phyloP scores from a whole-genome alignment of 2,329 filamentous ascomycete genomes.

The Aureobasidium sp. region DNA sequence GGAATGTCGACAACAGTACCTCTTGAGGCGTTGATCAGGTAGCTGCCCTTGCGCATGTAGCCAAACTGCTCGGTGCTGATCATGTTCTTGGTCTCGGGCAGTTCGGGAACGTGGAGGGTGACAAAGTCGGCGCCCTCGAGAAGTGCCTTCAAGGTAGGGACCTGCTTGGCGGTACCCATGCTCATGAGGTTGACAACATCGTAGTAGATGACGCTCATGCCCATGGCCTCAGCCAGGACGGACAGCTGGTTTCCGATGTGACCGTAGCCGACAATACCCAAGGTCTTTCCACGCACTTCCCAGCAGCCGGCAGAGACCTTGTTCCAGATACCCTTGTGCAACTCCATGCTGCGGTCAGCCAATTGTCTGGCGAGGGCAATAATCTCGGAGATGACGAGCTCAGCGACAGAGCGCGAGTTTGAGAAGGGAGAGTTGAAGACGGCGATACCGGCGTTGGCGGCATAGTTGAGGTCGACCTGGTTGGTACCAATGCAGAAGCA shows the following conservation, averaged over 20 bases:
- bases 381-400: conserved; percentile 90
- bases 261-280: conserved; percentile 93
- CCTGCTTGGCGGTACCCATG: conserved; percentile 78
- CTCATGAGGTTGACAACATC: conserved; percentile 93
- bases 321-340: conserved; percentile 94
- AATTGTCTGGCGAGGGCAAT: conserved; percentile 87
- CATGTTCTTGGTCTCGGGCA: conserved; percentile 87
- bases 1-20: conserved; percentile 92
- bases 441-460: conserved; percentile 77
- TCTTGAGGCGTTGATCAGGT: conserved; percentile 92
- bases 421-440: conserved; percentile 99
- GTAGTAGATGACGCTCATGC: conserved; percentile 96
- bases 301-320: conserved; percentile 96
- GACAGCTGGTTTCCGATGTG: conserved; percentile 96
- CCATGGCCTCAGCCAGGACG: conserved; percentile 92
- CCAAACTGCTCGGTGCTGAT: conserved; percentile 72
- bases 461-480: conserved; percentile 80
- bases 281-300: conserved; percentile 95
- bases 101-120: conserved; percentile 87
- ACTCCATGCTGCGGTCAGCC: conserved; percentile 83
- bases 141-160: conserved; percentile 67
- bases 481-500: conserved; percentile 99
- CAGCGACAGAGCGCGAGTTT: conserved; percentile 93
- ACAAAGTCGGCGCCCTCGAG: conserved; percentile 81
- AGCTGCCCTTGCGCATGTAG: conserved; percentile 86